Evolutionary conservation across 164 flowering plant genomes (phyloP).

Genomic region (Tinospora cordifolia): DNA sequence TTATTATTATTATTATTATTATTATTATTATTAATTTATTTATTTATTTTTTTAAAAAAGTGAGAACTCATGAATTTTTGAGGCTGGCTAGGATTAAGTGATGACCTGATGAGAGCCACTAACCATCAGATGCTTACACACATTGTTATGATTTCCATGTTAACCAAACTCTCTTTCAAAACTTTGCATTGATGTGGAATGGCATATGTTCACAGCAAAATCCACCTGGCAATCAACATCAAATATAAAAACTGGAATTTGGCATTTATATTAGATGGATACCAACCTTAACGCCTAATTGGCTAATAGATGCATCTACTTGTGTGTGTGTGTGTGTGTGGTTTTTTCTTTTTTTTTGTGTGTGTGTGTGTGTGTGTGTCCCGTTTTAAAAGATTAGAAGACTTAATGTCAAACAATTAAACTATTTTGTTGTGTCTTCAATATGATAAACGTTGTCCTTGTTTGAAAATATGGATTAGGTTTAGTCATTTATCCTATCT

Average conservation of each 20-base stretch:
- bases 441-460: not conserved
- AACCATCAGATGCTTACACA: not conserved
- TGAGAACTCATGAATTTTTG: not conserved
- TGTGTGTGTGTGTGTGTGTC: no score
- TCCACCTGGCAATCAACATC: not conserved
- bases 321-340: no score
- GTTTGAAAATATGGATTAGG: not conserved
- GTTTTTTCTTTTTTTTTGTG: no score
- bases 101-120: not conserved
- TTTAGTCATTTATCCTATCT: not conserved
- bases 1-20: no score
- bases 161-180: not conserved
- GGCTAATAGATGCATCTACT: not conserved
- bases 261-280: not conserved
- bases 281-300: not conserved
- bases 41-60: no score
- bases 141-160: not conserved
- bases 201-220: not conserved
- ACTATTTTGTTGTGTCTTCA: not conserved
- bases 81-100: not conserved
- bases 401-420: not conserved
- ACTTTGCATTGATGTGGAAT: not conserved
- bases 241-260: not conserved
- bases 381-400: not conserved
- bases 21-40: no score